phyloP scores from a whole-genome alignment of 1,284 basidiomycete species.

The Ganoderma resinaceum region DNA sequence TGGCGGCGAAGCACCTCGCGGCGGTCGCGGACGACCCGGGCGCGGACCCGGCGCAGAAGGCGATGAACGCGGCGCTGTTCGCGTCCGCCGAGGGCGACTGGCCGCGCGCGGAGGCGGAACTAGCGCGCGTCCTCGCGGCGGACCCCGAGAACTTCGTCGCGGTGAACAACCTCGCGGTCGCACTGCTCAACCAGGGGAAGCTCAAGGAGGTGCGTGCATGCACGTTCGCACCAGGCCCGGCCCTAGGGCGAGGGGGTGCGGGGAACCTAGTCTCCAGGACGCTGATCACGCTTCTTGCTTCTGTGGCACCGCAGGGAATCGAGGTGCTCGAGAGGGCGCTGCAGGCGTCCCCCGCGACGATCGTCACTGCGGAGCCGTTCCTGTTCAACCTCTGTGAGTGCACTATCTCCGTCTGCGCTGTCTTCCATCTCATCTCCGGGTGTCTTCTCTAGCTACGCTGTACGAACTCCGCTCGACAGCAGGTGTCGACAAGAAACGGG shows the following conservation, averaged over 20 bases:
- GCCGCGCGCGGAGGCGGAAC: slow-evolving; percentile 54
- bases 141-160: slow-evolving; percentile 70
- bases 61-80: slow-evolving; percentile 68
- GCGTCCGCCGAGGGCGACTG: slow-evolving; percentile 75
- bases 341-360: slow-evolving; percentile 65
- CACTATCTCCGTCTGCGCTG: not conserved
- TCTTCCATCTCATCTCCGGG: not conserved
- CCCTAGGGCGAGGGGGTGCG: not conserved
- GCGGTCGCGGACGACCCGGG: slow-evolving; percentile 54
- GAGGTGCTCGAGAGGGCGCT: slow-evolving; percentile 69
- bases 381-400: slow-evolving; percentile 81
- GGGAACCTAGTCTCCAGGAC: not conserved
- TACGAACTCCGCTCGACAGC: slow-evolving; percentile 79
- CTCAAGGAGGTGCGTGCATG: slow-evolving; percentile 63
- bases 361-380: slow-evolving; percentile 79
- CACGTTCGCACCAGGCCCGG: not conserved
- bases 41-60: slow-evolving; percentile 52
- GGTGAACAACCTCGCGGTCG: slow-evolving; percentile 80
- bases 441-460: slow-evolving; percentile 65
- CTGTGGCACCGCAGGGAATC: slow-evolving; percentile 57
- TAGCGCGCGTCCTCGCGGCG: slow-evolving; percentile 52
- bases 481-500: slow-evolving; percentile 75
- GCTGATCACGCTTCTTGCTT: not conserved
- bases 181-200: slow-evolving; percentile 70
- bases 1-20: slow-evolving; percentile 62